Evolutionary conservation across 1,284 basidiomycete species (phyloP).

Genomic region (Singerocomus rubriflavus): DNA sequence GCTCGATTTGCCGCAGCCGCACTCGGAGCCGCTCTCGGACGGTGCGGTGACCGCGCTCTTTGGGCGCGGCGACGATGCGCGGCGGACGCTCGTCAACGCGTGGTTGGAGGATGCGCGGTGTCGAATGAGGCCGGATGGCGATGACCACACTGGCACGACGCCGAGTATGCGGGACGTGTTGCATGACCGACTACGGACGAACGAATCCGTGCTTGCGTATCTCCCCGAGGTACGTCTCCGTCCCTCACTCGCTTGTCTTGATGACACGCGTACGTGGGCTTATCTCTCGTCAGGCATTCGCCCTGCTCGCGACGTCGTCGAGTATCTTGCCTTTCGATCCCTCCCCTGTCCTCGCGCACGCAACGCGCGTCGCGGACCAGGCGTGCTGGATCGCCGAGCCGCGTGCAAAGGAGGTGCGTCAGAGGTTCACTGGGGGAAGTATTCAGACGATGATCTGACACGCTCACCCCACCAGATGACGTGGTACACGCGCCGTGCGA

Average conservation of each 20-base stretch:
- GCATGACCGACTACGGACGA: constrained; percentile 52
- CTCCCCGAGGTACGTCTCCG: constrained; percentile 57
- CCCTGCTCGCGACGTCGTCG: constrained; percentile 53
- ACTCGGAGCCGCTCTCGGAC: constrained; percentile 61
- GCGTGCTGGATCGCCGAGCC: constrained; percentile 59
- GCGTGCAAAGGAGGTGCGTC: constrained; percentile 49
- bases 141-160: neutral
- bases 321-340: constrained; percentile 55
- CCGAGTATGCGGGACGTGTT: constrained; percentile 48
- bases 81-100: constrained; percentile 58
- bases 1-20: constrained; percentile 48
- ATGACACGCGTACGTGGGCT: no score
- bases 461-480: constrained; percentile 42
- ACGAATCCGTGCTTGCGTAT: constrained; percentile 58
- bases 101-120: constrained; percentile 68
- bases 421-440: neutral
- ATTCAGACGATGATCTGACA: constrained; percentile 1
- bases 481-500: constrained; percentile 66
- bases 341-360: constrained; percentile 56
- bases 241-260: no score
- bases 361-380: constrained; percentile 58
- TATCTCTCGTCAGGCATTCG: no score
- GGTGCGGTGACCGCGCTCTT: constrained; percentile 69
- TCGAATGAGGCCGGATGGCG: constrained; percentile 44
- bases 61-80: constrained; percentile 63